Conservation (phyloP, 192 early-diverging fungal genomes). For the Ramicandelaber brevisporus region DNA sequence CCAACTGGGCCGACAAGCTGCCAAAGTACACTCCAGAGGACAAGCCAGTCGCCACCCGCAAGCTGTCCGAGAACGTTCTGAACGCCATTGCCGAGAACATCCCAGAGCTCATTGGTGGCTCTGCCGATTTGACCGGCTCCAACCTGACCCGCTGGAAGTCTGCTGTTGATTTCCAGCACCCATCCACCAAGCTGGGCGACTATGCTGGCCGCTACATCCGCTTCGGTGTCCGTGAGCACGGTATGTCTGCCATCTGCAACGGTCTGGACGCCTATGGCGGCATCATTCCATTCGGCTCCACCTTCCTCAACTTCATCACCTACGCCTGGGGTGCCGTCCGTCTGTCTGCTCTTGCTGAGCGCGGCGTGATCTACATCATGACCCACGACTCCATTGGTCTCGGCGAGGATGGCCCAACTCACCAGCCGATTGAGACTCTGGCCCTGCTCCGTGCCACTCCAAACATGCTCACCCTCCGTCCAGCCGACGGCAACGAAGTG, state of each 20-base stretch:
- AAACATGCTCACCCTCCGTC: slow-evolving; percentile 64
- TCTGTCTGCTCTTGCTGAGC: slow-evolving; percentile 63
- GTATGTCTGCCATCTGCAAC: slow-evolving; percentile 85
- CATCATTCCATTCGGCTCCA: slow-evolving; percentile 60
- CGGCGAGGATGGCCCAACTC: slow-evolving; percentile 97
- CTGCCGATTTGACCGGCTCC: slow-evolving; percentile 88
- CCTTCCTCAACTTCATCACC: slow-evolving; percentile 83
- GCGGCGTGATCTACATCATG: slow-evolving; percentile 89
- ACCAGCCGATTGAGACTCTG: slow-evolving; percentile 93
- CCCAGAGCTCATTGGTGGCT: slow-evolving; percentile 80
- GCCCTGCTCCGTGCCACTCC: slow-evolving; percentile 72
- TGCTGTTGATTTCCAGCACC: slow-evolving; percentile 82
- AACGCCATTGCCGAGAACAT: slow-evolving; percentile 49
- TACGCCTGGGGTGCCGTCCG: slow-evolving; percentile 67
- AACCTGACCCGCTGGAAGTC: slow-evolving; percentile 90
- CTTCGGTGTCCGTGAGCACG: slow-evolving; percentile 94
- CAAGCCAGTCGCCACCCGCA: slow-evolving; percentile 60
- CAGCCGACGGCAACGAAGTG: slow-evolving; percentile 85
- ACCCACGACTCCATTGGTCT: slow-evolving; percentile 98
- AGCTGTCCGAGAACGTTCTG: slow-evolving; percentile 64
- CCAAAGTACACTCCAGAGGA: slow-evolving; percentile 65
- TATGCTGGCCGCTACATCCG: slow-evolving; percentile 78
- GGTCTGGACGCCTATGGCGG: slow-evolving; percentile 69
- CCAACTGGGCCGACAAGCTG: slow-evolving; percentile 37
- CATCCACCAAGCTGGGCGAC: slow-evolving; percentile 36